A percentile compares a stretch with the other conserved stretches of the same genome.
Evolutionary conservation across 495 filamentous ascomycete species (phyloP).

Genomic region (Choiromyces venosus): DNA sequence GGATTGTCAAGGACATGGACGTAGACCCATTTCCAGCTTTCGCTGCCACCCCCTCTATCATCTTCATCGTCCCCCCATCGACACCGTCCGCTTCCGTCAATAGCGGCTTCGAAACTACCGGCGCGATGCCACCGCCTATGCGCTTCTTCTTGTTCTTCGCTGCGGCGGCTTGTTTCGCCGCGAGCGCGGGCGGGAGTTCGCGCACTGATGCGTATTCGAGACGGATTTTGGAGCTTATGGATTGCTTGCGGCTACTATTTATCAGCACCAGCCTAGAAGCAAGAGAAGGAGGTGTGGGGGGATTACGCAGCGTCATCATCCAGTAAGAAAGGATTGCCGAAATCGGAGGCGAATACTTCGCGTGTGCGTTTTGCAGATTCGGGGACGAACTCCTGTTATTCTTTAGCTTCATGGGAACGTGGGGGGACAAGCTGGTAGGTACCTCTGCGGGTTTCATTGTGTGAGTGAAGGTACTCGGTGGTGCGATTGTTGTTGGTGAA

Average conservation of each 20-base stretch:
- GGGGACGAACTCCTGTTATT: conserved; percentile 46
- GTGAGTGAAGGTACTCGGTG: conserved; percentile 1
- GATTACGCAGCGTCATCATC: conserved; percentile 49
- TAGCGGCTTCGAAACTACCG: conserved; percentile 50
- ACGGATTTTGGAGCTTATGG: conserved; percentile 48
- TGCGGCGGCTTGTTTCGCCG: conserved; percentile 72
- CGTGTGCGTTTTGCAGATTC: conserved; percentile 64
- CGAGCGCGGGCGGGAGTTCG: conserved; percentile 76
- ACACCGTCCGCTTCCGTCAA: conserved; percentile 48
- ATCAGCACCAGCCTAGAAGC: conserved; percentile 1
- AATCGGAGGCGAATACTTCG: conserved; percentile 57
- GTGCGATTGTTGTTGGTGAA: conserved; percentile 25
- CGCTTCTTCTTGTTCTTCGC: conserved; percentile 50
- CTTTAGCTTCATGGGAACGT: conserved; percentile 16
- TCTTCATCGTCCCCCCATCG: conserved; percentile 58
- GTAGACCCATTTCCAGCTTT: conserved; percentile 44
- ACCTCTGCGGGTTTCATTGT: conserved; percentile 20
- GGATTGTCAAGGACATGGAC: conserved; percentile 59
- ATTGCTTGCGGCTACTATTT: conserved; percentile 31
- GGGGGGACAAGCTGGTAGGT: conserved; percentile 3
- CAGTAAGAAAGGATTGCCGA: conserved; percentile 43
- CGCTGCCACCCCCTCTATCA: conserved; percentile 63
- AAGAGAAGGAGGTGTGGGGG: background rate
- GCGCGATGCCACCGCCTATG: conserved; percentile 7
- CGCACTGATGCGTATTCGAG: conserved; percentile 77